Conservation (phyloP, 306 rosid species). For the Vicia villosa region DNA sequence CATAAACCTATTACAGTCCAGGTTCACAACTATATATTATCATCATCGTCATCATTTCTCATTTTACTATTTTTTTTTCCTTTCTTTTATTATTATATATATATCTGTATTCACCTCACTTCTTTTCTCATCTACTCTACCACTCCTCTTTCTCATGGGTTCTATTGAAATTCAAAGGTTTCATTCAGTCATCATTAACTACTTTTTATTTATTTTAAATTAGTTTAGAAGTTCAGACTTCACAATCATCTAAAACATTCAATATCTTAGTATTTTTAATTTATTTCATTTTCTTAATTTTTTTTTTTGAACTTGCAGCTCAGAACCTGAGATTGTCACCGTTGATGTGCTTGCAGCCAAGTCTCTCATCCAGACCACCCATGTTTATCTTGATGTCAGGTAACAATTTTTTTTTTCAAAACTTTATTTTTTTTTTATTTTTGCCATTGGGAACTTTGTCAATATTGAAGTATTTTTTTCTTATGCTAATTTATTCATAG, state of each 20-base stretch:
- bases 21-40: background rate
- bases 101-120: conserved; percentile 2
- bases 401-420: background rate
- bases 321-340: conserved; percentile 58
- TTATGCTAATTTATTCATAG: conserved; percentile 38
- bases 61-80: background rate
- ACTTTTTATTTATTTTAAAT: too few relatives aligned
- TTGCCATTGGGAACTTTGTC: background rate
- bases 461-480: background rate
- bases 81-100: too few relatives aligned
- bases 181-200: background rate
- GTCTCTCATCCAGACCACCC: conserved; percentile 55
- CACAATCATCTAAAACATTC: too few relatives aligned
- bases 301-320: conserved; percentile 44
- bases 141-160: conserved; percentile 47
- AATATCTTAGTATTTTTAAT: too few relatives aligned
- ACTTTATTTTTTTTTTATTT: background rate
- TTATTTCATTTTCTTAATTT: background rate
- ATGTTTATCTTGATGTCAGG: conserved; percentile 82
- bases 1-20: conserved; percentile 11
- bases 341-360: conserved; percentile 64
- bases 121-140: background rate
- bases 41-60: background rate
- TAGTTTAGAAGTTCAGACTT: too few relatives aligned
- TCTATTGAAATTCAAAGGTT: conserved; percentile 52